A percentile compares a stretch with the other conserved stretches of the same genome.
Conservation (phyloP, 768 basidiomycete species). For the Boletus sp. region DNA sequence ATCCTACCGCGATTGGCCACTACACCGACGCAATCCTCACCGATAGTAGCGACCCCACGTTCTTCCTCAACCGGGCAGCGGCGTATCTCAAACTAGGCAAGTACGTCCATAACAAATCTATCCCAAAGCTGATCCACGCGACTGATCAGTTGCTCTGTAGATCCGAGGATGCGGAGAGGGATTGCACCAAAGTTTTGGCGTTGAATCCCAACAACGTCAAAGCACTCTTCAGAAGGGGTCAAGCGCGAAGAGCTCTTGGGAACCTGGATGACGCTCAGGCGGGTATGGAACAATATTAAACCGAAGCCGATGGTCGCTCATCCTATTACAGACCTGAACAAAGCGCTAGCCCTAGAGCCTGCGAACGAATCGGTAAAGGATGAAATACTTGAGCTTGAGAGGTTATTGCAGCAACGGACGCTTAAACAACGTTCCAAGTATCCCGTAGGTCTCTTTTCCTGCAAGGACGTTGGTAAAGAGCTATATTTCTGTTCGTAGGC, state of each 20-base stretch:
- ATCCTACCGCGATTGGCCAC: conserved; percentile 74
- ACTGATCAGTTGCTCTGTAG: conserved; percentile 35
- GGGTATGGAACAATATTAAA: conserved; percentile 37
- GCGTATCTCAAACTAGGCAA: conserved; percentile 94
- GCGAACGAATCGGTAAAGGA: conserved; percentile 57
- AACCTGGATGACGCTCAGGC: conserved; percentile 54
- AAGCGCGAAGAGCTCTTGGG: conserved; percentile 60
- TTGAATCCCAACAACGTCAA: conserved; percentile 66
- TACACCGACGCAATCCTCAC: conserved; percentile 79
- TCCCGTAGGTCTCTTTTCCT: conserved; percentile 9
- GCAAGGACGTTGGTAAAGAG: not conserved
- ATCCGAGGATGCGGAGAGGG: conserved; percentile 75
- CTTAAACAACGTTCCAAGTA: conserved; percentile 36
- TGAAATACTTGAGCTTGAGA: conserved; percentile 55
- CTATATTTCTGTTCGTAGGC: conserved; percentile 12
- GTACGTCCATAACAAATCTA: conserved; percentile 48
- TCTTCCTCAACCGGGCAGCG: conserved; percentile 83
- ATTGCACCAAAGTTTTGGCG: conserved; percentile 64
- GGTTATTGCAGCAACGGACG: conserved; percentile 32
- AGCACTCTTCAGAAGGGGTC: conserved; percentile 72
- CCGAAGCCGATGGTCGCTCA: not conserved
- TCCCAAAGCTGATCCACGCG: not conserved
- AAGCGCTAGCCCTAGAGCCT: conserved; percentile 60
- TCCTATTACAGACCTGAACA: conserved; percentile 51
- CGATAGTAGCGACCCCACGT: conserved; percentile 69